These are phyloP conservation scores for Geotrichum reessii DNA, from an alignment of 1,139 yeast genomes.

Conservation along the genomic window DNA sequence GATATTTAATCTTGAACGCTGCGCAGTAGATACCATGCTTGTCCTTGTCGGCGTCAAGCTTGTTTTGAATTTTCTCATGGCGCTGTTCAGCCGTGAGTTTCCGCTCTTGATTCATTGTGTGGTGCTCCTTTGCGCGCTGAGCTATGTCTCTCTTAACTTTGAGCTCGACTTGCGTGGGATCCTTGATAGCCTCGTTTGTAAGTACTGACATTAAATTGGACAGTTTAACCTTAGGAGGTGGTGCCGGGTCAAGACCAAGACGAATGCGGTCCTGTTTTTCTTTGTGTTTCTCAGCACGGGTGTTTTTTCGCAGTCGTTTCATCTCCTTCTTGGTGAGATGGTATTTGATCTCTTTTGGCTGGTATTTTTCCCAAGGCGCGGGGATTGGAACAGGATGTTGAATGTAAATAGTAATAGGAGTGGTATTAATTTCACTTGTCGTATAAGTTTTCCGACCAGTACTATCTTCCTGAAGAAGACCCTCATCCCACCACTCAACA, in stretches of 20 bases:
- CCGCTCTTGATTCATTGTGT: slow-evolving; percentile 55
- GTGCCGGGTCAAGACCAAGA: slow-evolving; percentile 80
- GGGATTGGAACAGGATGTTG: slow-evolving; percentile 74
- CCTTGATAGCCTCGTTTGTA: slow-evolving; percentile 80
- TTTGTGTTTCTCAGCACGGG: slow-evolving; percentile 56
- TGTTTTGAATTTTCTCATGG: slow-evolving; percentile 42
- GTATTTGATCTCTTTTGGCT: slow-evolving; percentile 43
- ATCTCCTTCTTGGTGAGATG: slow-evolving; percentile 71
- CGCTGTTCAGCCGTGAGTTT: slow-evolving; percentile 55
- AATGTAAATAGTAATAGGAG: slow-evolving; percentile 50
- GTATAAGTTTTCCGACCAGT: slow-evolving; percentile 31
- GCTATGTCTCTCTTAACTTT: slow-evolving; percentile 65
- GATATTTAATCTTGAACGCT: slow-evolving; percentile 50
- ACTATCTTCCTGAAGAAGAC: slow-evolving; percentile 35
- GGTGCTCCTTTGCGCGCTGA: slow-evolving; percentile 57
- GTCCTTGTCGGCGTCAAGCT: slow-evolving; percentile 45
- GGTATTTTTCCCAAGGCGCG: slow-evolving; percentile 52
- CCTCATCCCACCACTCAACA: slow-evolving; percentile 82
- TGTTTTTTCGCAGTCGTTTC: slow-evolving; percentile 67
- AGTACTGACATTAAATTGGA: slow-evolving; percentile 79
- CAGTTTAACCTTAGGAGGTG: slow-evolving; percentile 80
- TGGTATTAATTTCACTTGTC: slow-evolving; percentile 20
- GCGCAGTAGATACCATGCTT: slow-evolving; percentile 53
- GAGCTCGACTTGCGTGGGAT: slow-evolving; percentile 83
- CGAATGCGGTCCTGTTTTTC: slow-evolving; percentile 73